Evolutionary conservation across 805 yeast genomes (phyloP), one percentile per base, ranked within the genome.

Genomic region (Clavispora carvajalis): DNA sequence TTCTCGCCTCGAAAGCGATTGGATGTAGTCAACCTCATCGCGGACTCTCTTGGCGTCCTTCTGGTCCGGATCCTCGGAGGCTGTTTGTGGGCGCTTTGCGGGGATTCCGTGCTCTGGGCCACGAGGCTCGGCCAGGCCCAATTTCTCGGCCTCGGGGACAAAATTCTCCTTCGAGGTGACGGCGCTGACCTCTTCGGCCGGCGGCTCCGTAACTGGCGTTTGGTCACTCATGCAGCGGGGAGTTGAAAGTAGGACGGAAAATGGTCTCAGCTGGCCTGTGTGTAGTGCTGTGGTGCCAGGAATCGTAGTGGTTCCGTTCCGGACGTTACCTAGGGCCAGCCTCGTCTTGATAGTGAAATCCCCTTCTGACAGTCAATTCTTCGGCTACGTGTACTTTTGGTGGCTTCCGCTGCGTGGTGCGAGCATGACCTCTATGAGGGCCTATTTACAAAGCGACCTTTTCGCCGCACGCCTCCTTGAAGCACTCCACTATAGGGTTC

Each of bases 381-480:
- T n/a, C n/a, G n/a, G n/a, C n/a, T n/a, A n/a, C n/a, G n/a, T n/a
- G n/a, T n/a, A n/a, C n/a, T n/a, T n/a, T n/a, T n/a, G n/a, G n/a
- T n/a, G n/a, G n/a, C n/a, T n/a, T n/a, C n/a, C n/a, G n/a, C n/a
- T n/a, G n/a, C n/a, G n/a, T n/a, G n/a, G n/a, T n/a, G n/a, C n/a
- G n/a, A n/a, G n/a, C n/a, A n/a, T n/a, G n/a, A n/a, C n/a, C n/a
- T n/a, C n/a, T n/a, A n/a, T n/a, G n/a, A n/a, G n/a, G 9, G 2
- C 17, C 29, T 13, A 26, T 35, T 22, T 28, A 43, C 15, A 39
- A 31, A 24, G 33, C 26, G 22, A 41, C 40, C 18, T 31, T 35
- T 16, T 40, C 36, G 17, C 44, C 49, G 7, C 46, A 34, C 34
- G 55, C 47, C 34, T 46, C 45, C 46, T 48, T 38, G 40, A 53